A percentile compares a stretch with the other conserved stretches of the same genome.
phyloP scores from a whole-genome alignment of 805 yeast species.

The Candida mattraensis region DNA sequence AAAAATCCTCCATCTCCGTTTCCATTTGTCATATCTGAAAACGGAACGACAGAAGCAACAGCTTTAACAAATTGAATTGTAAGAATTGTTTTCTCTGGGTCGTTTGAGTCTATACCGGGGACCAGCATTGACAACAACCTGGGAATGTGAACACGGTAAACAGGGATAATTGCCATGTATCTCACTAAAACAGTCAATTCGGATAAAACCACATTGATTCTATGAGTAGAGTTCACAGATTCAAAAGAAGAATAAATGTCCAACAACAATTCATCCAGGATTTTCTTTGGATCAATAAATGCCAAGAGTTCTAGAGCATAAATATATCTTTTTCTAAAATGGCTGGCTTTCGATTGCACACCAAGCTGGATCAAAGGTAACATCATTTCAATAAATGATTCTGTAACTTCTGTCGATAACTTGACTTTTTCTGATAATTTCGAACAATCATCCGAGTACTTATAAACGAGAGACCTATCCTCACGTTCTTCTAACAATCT shows the following conservation, averaged over 20 bases:
- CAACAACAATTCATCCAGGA: conserved; percentile 53
- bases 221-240: conserved; percentile 70
- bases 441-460: conserved; percentile 24
- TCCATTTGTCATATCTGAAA: conserved; percentile 55
- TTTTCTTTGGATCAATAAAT: conserved; percentile 53
- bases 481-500: conserved; percentile 52
- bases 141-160: conserved; percentile 75
- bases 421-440: conserved; percentile 25
- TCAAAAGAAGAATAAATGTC: conserved; percentile 78
- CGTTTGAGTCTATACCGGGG: conserved; percentile 89
- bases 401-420: conserved; percentile 23
- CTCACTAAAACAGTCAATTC: conserved; percentile 65
- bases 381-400: conserved; percentile 37
- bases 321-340: conserved; percentile 57
- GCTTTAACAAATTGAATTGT: conserved; percentile 70
- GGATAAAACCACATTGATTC: conserved; percentile 71
- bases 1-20: conserved; percentile 37
- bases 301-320: conserved; percentile 63
- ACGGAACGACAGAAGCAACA: conserved; percentile 70
- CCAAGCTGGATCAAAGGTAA: conserved; percentile 63
- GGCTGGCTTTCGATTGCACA: conserved; percentile 69
- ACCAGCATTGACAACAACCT: conserved; percentile 67
- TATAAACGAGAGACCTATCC: conserved; percentile 28
- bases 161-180: conserved; percentile 59
- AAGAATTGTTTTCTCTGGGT: conserved; percentile 66